A percentile compares a stretch with the other conserved stretches of the same genome.
These are phyloP conservation scores for Botrytis byssoidea DNA, from an alignment of 2,329 filamentous ascomycete genomes.

Conservation along the genomic window DNA sequence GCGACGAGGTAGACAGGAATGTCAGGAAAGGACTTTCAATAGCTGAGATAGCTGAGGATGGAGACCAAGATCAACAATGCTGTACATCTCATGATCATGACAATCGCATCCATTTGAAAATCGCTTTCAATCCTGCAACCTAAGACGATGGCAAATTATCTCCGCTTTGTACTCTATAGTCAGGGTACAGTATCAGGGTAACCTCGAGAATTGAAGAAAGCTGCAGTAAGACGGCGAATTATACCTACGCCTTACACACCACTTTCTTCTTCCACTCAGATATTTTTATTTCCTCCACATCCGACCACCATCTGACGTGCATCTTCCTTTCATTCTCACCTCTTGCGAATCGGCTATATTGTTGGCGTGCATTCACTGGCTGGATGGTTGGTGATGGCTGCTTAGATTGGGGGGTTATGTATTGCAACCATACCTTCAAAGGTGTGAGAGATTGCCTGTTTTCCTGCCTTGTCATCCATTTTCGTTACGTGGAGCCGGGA, in stretches of 20 bases:
- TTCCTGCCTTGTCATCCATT: conserved; percentile 9
- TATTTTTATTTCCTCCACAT: neutral
- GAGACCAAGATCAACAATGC: conserved; percentile 7
- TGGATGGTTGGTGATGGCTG: neutral
- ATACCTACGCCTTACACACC: neutral
- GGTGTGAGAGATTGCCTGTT: conserved; percentile 7
- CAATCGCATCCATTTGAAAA: neutral
- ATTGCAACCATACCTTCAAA: conserved; percentile 13
- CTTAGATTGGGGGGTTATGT: neutral
- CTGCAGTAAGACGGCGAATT: conserved; percentile 6
- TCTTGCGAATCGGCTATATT: conserved; percentile 1
- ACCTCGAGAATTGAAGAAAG: conserved; percentile 3
- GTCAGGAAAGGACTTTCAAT: neutral
- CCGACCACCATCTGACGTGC: conserved; percentile 15
- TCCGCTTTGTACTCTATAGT: conserved; percentile 6
- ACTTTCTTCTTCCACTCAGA: neutral
- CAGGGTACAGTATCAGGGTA: neutral
- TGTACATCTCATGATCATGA: conserved; percentile 7
- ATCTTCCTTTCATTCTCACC: neutral
- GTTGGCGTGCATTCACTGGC: neutral
- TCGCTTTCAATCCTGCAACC: neutral
- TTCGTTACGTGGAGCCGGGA: conserved; percentile 6
- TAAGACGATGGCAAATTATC: conserved; percentile 2
- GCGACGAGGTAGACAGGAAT: neutral
- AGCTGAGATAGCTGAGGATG: conserved; percentile 3